phyloP scores from a whole-genome alignment of 345 rosid species.

The Erucastrum elatum region DNA sequence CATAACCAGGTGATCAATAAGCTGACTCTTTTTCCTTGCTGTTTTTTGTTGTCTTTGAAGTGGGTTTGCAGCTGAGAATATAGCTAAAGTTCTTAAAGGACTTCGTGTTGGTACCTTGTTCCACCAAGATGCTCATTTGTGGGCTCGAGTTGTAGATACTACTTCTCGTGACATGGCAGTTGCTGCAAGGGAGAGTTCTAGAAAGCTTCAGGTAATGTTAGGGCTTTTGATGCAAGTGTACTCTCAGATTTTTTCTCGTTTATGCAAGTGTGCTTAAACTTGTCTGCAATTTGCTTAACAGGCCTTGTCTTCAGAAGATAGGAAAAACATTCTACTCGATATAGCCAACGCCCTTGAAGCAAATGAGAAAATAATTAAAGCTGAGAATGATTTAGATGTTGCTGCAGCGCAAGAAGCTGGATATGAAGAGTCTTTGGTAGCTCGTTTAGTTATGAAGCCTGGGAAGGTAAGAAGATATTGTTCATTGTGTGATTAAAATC shows the following conservation, averaged over 20 bases:
- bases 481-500: neutral
- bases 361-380: constrained; percentile 59
- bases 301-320: constrained; percentile 79
- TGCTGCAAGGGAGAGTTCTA: constrained; percentile 91
- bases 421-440: constrained; percentile 71
- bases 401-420: constrained; percentile 75
- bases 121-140: constrained; percentile 80
- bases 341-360: constrained; percentile 87
- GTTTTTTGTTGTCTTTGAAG: constrained; percentile 45
- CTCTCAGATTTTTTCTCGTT: constrained; percentile 5
- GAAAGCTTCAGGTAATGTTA: constrained; percentile 77
- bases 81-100: constrained; percentile 78
- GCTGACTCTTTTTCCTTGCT: neutral
- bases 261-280: constrained; percentile 14
- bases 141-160: constrained; percentile 56
- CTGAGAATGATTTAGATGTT: constrained; percentile 84
- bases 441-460: constrained; percentile 80
- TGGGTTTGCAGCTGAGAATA: constrained; percentile 73
- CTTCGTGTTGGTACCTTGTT: constrained; percentile 84
- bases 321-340: constrained; percentile 71
- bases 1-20: neutral
- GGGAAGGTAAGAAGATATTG: constrained; percentile 58
- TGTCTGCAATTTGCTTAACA: constrained; percentile 39
- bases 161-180: constrained; percentile 82
- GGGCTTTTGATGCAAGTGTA: constrained; percentile 17